These are phyloP conservation scores for Tricholoma terreum DNA, from an alignment of 768 basidiomycete genomes.

Conservation along the genomic window DNA sequence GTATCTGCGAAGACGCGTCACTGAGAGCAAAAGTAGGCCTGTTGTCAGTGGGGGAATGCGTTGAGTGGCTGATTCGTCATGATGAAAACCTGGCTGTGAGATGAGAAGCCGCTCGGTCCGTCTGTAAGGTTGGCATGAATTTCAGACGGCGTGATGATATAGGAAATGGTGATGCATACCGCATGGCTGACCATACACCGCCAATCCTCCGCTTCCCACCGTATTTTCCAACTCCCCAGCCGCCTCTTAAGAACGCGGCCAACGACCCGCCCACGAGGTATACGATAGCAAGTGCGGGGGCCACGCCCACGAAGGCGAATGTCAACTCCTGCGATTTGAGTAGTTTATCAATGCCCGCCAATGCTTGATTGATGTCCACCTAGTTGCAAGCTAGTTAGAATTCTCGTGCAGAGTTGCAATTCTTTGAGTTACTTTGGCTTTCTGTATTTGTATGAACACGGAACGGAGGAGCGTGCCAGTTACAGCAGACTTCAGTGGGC, in stretches of 20 bases:
- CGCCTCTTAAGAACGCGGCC: constrained; percentile 45
- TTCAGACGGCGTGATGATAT: not conserved
- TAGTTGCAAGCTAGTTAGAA: constrained; percentile 23
- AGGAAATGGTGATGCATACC: constrained; percentile 44
- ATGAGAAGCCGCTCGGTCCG: constrained; percentile 69
- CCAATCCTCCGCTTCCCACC: constrained; percentile 55
- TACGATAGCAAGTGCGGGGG: constrained; percentile 80
- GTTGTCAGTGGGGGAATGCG: constrained; percentile 51
- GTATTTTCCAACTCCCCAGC: constrained; percentile 46
- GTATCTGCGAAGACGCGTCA: constrained; percentile 63
- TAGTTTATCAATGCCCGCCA: constrained; percentile 89
- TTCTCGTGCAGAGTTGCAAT: not conserved
- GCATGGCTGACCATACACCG: constrained; percentile 68
- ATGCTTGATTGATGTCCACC: constrained; percentile 91
- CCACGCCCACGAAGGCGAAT: constrained; percentile 95
- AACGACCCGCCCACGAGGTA: constrained; percentile 63
- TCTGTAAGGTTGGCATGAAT: constrained; percentile 25
- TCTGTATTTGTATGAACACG: constrained; percentile 90
- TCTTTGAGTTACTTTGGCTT: constrained; percentile 67
- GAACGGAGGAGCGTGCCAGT: constrained; percentile 79
- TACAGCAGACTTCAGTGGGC: constrained; percentile 78
- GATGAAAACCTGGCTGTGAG: constrained; percentile 34
- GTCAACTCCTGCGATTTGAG: constrained; percentile 93
- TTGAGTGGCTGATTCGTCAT: constrained; percentile 13
- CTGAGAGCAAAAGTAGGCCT: constrained; percentile 70